Base-by-base conservation (phyloP, 2,329 filamentous ascomycete genomes). In the Pseudopyricularia cyperi region DNA sequence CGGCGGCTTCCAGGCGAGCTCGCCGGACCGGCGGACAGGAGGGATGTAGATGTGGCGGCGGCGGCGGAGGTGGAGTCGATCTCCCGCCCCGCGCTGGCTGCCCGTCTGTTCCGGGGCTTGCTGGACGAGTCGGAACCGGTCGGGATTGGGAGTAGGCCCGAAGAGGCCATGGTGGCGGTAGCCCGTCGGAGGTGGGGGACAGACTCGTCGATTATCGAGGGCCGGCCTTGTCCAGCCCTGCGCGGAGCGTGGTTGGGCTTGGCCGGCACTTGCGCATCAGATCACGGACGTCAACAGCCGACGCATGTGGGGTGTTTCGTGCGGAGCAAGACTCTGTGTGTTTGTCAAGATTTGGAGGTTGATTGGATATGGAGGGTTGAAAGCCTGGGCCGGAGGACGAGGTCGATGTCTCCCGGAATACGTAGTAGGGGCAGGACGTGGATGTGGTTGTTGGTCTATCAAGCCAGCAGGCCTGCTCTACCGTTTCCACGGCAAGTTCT, bases 41-140 rank as follows among this genome's bases (percentile, higher is more conserved):
- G 53, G 3, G 61, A 62, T 14, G 60, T 61, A n/a, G 64, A 58
- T 49, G 58, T 56, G 9, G 62, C 57, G 26, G 58, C 55, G 14
- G 57, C n/a, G 26, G 62, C 56, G 30, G 58, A 57, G 26, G 62
- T 56, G 30, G 58, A 57, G 33, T 60, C 59, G 17, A 55, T 52
- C 51, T 61, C 58, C 37, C 61, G 60, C 52, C 59, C 61, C 17
- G 62, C 58, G 54, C 63, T 67, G 50, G 65, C 64, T 32, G 68
- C 65, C 48, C 71, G 74, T 52, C 76, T 71, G 56, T 76, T 77
- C 54, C 77, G 74, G 52, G 75, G 71, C 26, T 76, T 73, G 32
- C 32, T 51, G 28, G 50, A 34, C 26, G 50, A 19, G 37, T 30
- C 33, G 22, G 39, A 3, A 14, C 19, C 47, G 32, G 30, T 24